Evolutionary conservation across 2,329 filamentous ascomycete species (phyloP).

Genomic region (Emmonsiellopsis sp.): DNA sequence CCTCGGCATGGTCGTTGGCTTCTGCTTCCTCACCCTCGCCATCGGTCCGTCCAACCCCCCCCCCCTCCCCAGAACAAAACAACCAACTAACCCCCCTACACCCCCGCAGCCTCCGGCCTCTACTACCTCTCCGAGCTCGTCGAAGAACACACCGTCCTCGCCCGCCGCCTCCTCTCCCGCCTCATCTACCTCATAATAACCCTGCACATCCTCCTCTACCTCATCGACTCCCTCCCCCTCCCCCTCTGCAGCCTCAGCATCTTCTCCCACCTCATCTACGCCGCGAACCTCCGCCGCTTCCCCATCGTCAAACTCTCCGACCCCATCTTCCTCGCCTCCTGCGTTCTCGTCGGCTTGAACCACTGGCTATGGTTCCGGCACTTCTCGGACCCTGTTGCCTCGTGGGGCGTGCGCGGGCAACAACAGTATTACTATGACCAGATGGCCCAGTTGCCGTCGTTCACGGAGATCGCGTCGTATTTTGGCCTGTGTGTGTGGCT

Average conservation of each 20-base stretch:
- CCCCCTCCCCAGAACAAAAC: slow-evolving; percentile 1
- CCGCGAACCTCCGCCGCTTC: slow-evolving; percentile 71
- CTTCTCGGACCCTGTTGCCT: slow-evolving; percentile 55
- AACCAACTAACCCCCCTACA: slow-evolving; percentile 3
- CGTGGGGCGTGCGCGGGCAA: slow-evolving; percentile 29
- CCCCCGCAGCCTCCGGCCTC: slow-evolving; percentile 73
- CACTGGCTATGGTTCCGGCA: slow-evolving; percentile 95
- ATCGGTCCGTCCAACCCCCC: slow-evolving; percentile 50
- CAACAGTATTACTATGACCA: slow-evolving; percentile 34
- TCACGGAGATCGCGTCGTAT: slow-evolving; percentile 90
- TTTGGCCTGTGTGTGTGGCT: slow-evolving; percentile 97
- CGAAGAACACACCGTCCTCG: slow-evolving; percentile 90
- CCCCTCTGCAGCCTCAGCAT: slow-evolving; percentile 65
- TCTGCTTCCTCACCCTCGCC: slow-evolving; percentile 86
- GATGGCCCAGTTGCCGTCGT: slow-evolving; percentile 54
- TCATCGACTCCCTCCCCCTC: slow-evolving; percentile 81
- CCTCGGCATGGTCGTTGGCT: slow-evolving; percentile 75
- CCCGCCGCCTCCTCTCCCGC: slow-evolving; percentile 73
- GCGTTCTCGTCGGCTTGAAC: slow-evolving; percentile 74
- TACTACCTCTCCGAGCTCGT: slow-evolving; percentile 98
- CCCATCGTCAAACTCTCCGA: slow-evolving; percentile 77
- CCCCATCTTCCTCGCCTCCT: slow-evolving; percentile 76
- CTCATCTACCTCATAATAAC: slow-evolving; percentile 76
- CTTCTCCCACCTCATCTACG: slow-evolving; percentile 71
- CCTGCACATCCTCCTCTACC: slow-evolving; percentile 62